Conservation (phyloP, 148 eudicot genomes). For the Salicornia ramosissima region DNA sequence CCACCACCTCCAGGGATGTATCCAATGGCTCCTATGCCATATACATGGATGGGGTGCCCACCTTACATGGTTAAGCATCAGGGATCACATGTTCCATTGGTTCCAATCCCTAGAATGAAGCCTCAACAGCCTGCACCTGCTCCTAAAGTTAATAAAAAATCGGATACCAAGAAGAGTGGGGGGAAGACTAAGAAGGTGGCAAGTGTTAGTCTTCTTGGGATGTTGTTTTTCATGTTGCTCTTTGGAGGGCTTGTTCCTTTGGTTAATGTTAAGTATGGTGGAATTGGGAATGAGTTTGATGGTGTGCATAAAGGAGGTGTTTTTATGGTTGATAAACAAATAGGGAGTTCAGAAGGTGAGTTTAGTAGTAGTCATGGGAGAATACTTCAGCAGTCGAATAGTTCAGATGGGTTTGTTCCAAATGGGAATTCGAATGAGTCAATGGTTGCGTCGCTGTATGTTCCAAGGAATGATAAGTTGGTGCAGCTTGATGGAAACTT, state of each 20-base stretch:
- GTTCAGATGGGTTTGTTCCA: constrained; percentile 26
- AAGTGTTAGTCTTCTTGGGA: constrained; percentile 75
- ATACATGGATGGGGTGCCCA: constrained; percentile 78
- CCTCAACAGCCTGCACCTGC: constrained; percentile 46
- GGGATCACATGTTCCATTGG: constrained; percentile 79
- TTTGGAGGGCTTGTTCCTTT: constrained; percentile 82
- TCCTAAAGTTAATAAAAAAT: constrained; percentile 45
- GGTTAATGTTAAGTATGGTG: constrained; percentile 61
- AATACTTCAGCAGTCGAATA: constrained; percentile 27
- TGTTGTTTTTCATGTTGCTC: constrained; percentile 66
- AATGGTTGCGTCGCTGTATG: constrained; percentile 79
- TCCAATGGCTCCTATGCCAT: constrained; percentile 66
- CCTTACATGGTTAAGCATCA: constrained; percentile 70
- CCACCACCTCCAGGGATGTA: constrained; percentile 48
- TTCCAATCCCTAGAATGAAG: constrained; percentile 83
- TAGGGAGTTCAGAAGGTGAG: constrained; percentile 15
- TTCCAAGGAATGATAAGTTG: constrained; percentile 90
- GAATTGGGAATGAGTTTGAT: constrained; percentile 30
- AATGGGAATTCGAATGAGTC: constrained; percentile 60
- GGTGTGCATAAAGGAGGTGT: constrained; percentile 50
- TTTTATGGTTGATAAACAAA: constrained; percentile 41
- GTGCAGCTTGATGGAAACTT: constrained; percentile 95
- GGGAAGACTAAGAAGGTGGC: constrained; percentile 90
- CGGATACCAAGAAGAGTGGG: constrained; percentile 52
- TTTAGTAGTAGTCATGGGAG: constrained; percentile 29